Conservation (phyloP, 179 eudicot genomes). For the Carnegiea gigantea region DNA sequence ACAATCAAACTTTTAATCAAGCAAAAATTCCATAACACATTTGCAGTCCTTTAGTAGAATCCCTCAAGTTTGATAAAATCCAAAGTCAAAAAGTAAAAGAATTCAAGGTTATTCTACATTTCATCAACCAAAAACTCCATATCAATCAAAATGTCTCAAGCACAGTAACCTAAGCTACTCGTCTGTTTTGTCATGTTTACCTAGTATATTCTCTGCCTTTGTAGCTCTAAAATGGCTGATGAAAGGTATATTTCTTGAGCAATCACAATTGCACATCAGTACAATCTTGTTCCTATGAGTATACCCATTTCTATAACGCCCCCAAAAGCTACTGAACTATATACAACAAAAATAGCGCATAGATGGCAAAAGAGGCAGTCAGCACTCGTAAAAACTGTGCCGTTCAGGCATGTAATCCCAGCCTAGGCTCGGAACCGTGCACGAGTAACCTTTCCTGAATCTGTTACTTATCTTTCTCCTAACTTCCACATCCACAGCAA, state of each 20-base stretch:
- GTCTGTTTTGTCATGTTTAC: not conserved
- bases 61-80: too few species aligned
- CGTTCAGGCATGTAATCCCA: constrained; percentile 48
- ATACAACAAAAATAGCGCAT: not conserved
- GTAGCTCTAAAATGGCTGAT: not conserved
- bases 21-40: too few species aligned
- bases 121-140: not conserved
- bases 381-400: constrained; percentile 56
- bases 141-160: not conserved
- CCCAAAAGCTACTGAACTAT: constrained; percentile 13
- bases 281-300: constrained; percentile 3
- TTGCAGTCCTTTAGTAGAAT: too few species aligned
- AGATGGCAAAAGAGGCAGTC: not conserved
- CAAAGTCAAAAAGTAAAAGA: too few species aligned
- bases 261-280: not conserved
- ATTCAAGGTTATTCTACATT: not conserved
- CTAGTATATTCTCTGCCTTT: not conserved
- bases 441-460: constrained; percentile 69
- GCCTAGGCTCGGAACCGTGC: constrained; percentile 35
- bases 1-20: too few species aligned
- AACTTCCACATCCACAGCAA: constrained; percentile 60
- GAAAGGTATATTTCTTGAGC: not conserved
- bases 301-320: not conserved
- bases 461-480: constrained; percentile 34
- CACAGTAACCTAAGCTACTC: not conserved